Evolutionary conservation across 345 rosid species (phyloP), one percentile per base, ranked within the genome.

Genomic region (Balakata baccata): DNA sequence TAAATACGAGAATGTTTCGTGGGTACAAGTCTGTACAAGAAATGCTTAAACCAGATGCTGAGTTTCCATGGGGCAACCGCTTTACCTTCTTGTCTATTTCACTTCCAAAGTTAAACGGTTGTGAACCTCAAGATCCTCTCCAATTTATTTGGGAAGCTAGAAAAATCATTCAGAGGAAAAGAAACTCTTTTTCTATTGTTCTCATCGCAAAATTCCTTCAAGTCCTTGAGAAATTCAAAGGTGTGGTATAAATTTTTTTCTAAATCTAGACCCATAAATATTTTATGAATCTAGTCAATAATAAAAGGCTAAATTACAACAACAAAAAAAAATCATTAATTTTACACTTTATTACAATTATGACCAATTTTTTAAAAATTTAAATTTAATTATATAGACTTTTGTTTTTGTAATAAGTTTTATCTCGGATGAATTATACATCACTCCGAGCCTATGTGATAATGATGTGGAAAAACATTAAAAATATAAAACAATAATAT

Each of bases 1-100:
- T 87, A 8, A 87, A 86, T 61, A 87, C 89, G 0, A 82, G 87
- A 70, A 77, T 47, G 64, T 49, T 78, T 60, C 57, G 66, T 6
- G 86, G 85, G 1, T 86, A 87, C 84, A 84, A 72, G 23, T 74
- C 89, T 2, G 77, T 87, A 43, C 39, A 75, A 72, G 91, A 84
- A 54, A 82, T 87, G 89, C 65, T 78, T 3, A 77, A 66, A 54
- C 85, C 87, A 38, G 62, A 77, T 59, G 58, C 82, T 5, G 66
- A 70, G 37, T 66, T 78, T 6, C 83, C 79, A 3, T 87, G 89
- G 89, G 87, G 89, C 3, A 86, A 86, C 71, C 83, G 74, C 29
- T 82, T 86, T 41, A 80, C 76, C 0, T 82, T 84, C 80, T 56
- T 86, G 53, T 80, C 70, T 53, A 68, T 84, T 4, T 39, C 83